Conservation (phyloP, 2,329 filamentous ascomycete species). For the Xylaria sp. region DNA sequence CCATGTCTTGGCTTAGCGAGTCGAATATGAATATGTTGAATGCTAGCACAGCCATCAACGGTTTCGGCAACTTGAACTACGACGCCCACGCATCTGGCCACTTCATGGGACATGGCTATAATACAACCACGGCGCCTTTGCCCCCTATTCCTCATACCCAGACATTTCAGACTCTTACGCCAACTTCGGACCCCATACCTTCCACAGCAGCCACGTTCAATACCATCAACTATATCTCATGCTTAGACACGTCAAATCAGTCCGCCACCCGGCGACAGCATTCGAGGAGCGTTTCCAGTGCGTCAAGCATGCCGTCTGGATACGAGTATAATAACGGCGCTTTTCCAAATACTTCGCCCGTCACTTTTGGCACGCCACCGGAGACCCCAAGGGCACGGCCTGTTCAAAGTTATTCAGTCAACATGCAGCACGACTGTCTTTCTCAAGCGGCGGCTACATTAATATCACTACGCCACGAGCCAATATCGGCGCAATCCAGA, state of each 20-base stretch:
- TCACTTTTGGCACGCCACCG: constrained; percentile 38
- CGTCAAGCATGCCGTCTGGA: constrained; percentile 39
- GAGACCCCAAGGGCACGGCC: constrained; percentile 37
- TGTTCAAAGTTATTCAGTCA: constrained; percentile 25
- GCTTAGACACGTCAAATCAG: constrained; percentile 31
- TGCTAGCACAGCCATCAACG: constrained; percentile 30
- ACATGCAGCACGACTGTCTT: constrained; percentile 39
- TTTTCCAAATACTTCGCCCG: constrained; percentile 33
- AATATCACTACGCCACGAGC: constrained; percentile 34
- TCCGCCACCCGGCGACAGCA: constrained; percentile 30
- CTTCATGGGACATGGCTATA: constrained; percentile 30
- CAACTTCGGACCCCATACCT: constrained; percentile 35
- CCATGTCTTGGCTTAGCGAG: constrained; percentile 37
- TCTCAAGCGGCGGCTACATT: constrained; percentile 37
- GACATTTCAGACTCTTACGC: constrained; percentile 28
- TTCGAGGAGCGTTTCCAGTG: constrained; percentile 40
- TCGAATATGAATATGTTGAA: constrained; percentile 34
- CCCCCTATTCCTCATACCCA: constrained; percentile 22
- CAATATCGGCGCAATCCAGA: constrained; percentile 19
- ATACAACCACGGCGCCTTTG: constrained; percentile 25
- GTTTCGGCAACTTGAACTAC: constrained; percentile 34
- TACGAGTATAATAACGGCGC: constrained; percentile 34
- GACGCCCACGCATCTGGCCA: constrained; percentile 30
- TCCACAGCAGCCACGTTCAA: constrained; percentile 32
- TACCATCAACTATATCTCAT: constrained; percentile 33